These are phyloP conservation scores for Phytophthora idaei DNA, from an alignment of 352 stramenopile species.

Conservation along the genomic window DNA sequence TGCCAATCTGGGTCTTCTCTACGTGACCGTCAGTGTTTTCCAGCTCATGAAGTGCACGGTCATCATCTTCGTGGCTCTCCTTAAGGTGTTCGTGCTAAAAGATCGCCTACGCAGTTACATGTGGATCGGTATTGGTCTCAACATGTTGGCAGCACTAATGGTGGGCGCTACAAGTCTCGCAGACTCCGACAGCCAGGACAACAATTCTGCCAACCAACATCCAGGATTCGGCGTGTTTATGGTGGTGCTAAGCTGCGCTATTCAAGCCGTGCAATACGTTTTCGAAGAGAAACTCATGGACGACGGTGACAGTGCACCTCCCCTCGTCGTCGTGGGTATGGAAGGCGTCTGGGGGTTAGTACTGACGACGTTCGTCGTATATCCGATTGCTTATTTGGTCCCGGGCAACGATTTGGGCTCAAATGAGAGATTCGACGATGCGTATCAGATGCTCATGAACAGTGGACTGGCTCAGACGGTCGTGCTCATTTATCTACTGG, in stretches of 20 bases:
- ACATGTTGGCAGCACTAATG: slow-evolving; percentile 93
- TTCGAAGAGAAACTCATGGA: slow-evolving; percentile 99
- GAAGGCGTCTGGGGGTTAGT: slow-evolving; percentile 96
- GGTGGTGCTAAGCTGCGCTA: slow-evolving; percentile 94
- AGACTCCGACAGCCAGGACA: slow-evolving; percentile 64
- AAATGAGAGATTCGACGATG: slow-evolving; percentile 92
- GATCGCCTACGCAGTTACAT: slow-evolving; percentile 93
- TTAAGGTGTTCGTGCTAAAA: slow-evolving; percentile 95
- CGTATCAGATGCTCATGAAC: slow-evolving; percentile 73
- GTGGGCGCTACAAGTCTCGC: slow-evolving; percentile 94
- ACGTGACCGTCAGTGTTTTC: slow-evolving; percentile 91
- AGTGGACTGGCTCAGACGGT: slow-evolving; percentile 64
- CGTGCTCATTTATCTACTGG: slow-evolving; percentile 90
- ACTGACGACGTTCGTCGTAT: slow-evolving; percentile 93
- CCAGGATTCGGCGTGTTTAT: slow-evolving; percentile 92
- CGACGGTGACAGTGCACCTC: slow-evolving; percentile 91
- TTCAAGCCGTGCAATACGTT: slow-evolving; percentile 96
- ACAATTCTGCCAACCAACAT: slow-evolving; percentile 61
- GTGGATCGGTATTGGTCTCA: slow-evolving; percentile 96
- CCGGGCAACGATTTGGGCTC: slow-evolving; percentile 94
- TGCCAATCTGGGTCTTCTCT: slow-evolving; percentile 94
- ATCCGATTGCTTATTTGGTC: slow-evolving; percentile 92
- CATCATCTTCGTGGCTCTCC: slow-evolving; percentile 97
- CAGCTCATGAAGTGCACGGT: slow-evolving; percentile 91
- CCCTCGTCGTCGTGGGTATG: slow-evolving; percentile 95